These are phyloP conservation scores for Colletotrichum orchidophilum DNA, from an alignment of 2,329 filamentous ascomycete species.

Conservation along the genomic window DNA sequence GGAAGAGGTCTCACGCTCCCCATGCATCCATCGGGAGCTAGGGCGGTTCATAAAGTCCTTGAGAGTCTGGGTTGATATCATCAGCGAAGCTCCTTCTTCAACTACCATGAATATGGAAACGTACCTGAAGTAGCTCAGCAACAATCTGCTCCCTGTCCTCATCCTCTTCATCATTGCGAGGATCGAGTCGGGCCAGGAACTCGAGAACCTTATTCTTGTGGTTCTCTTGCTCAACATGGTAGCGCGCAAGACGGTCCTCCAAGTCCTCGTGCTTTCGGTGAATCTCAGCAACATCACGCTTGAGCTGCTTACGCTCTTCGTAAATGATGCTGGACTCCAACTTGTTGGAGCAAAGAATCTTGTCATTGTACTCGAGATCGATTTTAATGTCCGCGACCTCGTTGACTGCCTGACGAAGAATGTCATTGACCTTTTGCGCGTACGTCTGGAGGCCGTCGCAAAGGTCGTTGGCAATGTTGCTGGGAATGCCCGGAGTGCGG, in stretches of 20 bases:
- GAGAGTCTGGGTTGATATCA: neutral
- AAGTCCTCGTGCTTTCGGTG: conserved; percentile 35
- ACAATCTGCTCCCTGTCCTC: conserved; percentile 35
- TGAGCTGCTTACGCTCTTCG: conserved; percentile 30
- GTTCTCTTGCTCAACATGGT: conserved; percentile 31
- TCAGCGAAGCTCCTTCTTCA: neutral
- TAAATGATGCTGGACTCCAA: conserved; percentile 28
- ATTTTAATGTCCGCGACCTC: conserved; percentile 39
- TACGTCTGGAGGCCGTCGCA: conserved; percentile 37
- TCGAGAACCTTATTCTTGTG: conserved; percentile 32
- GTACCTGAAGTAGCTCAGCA: conserved; percentile 39
- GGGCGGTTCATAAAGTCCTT: conserved; percentile 22
- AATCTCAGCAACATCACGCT: conserved; percentile 38
- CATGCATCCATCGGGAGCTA: conserved; percentile 23
- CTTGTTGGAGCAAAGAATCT: conserved; percentile 36
- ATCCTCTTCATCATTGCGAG: conserved; percentile 14
- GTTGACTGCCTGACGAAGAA: conserved; percentile 33
- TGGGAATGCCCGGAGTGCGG: conserved; percentile 33
- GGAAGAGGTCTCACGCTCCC: conserved; percentile 3
- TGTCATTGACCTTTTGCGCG: conserved; percentile 42
- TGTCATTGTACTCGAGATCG: conserved; percentile 45
- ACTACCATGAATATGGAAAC: neutral
- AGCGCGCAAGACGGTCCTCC: conserved; percentile 35
- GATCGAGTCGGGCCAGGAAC: conserved; percentile 26
- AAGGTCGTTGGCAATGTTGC: conserved; percentile 30